Conservation (phyloP, 768 basidiomycete species). For the Sporobolomyces roseus region DNA sequence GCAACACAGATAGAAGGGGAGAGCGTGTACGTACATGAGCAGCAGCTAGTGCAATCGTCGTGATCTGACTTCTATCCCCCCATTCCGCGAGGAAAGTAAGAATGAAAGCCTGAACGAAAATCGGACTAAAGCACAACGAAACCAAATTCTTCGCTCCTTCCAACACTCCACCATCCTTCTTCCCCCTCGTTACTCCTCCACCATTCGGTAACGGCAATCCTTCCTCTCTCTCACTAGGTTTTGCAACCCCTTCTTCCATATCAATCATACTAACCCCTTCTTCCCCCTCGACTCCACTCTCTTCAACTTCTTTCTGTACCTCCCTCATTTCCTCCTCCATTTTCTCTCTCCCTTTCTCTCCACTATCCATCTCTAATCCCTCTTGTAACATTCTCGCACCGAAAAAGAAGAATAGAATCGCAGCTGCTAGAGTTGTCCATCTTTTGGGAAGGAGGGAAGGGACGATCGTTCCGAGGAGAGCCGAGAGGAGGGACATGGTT, state of each 20-base stretch:
- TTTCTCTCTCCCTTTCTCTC: slow-evolving; percentile 63
- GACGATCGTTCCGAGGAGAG: slow-evolving; percentile 85
- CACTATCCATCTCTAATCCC: slow-evolving; percentile 67
- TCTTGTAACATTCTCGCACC: slow-evolving; percentile 86
- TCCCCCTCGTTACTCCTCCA: slow-evolving; percentile 24
- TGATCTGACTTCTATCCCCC: slow-evolving; percentile 96
- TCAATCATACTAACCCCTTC: slow-evolving; percentile 57
- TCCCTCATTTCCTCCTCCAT: slow-evolving; percentile 92
- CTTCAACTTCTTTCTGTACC: slow-evolving; percentile 90
- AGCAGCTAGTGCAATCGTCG: slow-evolving; percentile 91
- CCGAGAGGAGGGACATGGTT: slow-evolving; percentile 89
- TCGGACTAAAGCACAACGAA: slow-evolving; percentile 77
- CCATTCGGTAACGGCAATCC: neutral
- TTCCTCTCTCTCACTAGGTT: neutral
- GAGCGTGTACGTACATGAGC: slow-evolving; percentile 69
- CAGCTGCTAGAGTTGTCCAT: slow-evolving; percentile 70
- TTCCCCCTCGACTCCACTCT: slow-evolving; percentile 56
- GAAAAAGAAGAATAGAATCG: slow-evolving; percentile 81
- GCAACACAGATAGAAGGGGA: neutral
- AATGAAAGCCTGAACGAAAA: slow-evolving; percentile 90
- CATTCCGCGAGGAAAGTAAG: slow-evolving; percentile 98
- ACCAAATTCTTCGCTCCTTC: slow-evolving; percentile 79
- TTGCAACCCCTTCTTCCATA: slow-evolving; percentile 64
- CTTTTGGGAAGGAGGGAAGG: slow-evolving; percentile 71
- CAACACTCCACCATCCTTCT: slow-evolving; percentile 35